Conservation (phyloP, 2,329 filamentous ascomycete genomes). For the Zymoseptoria passerinii region DNA sequence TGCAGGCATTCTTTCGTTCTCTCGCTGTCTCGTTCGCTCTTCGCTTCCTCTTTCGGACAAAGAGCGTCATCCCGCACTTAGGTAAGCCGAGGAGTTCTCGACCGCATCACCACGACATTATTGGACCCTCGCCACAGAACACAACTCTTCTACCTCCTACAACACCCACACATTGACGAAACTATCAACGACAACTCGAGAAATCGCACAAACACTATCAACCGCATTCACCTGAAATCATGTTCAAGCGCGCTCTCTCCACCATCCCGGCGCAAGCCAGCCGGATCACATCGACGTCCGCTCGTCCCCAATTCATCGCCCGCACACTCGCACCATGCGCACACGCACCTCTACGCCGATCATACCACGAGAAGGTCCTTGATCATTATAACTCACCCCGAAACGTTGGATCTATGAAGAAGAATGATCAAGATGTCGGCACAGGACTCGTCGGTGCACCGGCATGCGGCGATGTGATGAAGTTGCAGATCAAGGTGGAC, state of each 20-base stretch:
- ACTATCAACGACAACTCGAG: background rate
- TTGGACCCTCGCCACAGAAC: background rate
- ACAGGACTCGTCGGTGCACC: slow-evolving; percentile 88
- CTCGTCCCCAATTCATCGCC: slow-evolving; percentile 35
- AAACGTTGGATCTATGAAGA: slow-evolving; percentile 71
- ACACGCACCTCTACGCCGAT: slow-evolving; percentile 35
- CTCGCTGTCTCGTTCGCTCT: too few species aligned
- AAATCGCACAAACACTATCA: background rate
- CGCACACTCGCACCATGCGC: slow-evolving; percentile 36
- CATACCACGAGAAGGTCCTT: slow-evolving; percentile 62
- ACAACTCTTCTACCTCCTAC: slow-evolving; percentile 3
- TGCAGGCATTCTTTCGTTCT: too few species aligned
- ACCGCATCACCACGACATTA: background rate
- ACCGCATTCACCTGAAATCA: slow-evolving; percentile 28
- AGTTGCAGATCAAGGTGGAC: slow-evolving; percentile 87
- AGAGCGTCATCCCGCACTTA: background rate
- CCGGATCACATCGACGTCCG: slow-evolving; percentile 42
- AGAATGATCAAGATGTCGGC: slow-evolving; percentile 73
- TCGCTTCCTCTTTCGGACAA: too few species aligned
- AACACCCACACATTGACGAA: slow-evolving; percentile 1
- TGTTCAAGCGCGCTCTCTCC: slow-evolving; percentile 52
- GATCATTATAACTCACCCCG: slow-evolving; percentile 80
- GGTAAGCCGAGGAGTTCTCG: background rate
- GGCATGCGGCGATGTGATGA: slow-evolving; percentile 88
- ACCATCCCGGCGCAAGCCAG: slow-evolving; percentile 46